Percentiles rank a stretch among this genome's conserved stretches.
These are phyloP conservation scores for Aspergillus aculeatus DNA, from an alignment of 2,329 filamentous ascomycete species.

Conservation along the genomic window DNA sequence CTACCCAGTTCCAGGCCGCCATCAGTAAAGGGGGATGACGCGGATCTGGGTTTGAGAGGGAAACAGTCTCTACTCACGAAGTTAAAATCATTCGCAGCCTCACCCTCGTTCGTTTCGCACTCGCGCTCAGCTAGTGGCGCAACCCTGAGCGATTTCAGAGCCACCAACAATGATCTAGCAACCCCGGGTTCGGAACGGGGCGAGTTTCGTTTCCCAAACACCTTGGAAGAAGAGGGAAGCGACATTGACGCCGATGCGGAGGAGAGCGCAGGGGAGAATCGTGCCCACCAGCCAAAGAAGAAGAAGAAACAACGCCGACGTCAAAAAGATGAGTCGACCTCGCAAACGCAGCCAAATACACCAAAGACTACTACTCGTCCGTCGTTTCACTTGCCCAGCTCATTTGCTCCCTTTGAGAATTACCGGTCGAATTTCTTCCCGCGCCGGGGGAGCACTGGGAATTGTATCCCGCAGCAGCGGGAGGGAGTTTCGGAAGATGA, in stretches of 20 bases:
- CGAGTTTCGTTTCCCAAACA: conserved; percentile 54
- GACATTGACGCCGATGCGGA: conserved; percentile 79
- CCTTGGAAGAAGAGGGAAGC: conserved; percentile 59
- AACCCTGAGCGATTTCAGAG: conserved; percentile 43
- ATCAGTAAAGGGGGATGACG: conserved; percentile 62
- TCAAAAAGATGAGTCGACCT: conserved; percentile 52
- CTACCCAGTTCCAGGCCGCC: conserved; percentile 58
- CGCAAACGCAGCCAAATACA: conserved; percentile 67
- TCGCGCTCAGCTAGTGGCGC: conserved; percentile 50
- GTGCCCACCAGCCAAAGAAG: conserved; percentile 56
- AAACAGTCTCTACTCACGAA: conserved; percentile 72
- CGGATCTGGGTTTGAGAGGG: conserved; percentile 59
- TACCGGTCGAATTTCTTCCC: conserved; percentile 54
- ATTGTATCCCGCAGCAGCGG: conserved; percentile 53
- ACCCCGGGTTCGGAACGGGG: conserved; percentile 52
- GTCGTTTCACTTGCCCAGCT: conserved; percentile 46
- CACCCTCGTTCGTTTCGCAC: conserved; percentile 51
- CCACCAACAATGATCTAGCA: conserved; percentile 38
- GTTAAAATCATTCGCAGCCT: conserved; percentile 69
- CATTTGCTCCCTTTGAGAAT: conserved; percentile 47
- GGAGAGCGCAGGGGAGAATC: conserved; percentile 78
- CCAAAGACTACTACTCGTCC: conserved; percentile 49
- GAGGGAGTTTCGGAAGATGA: conserved; percentile 74
- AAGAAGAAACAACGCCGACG: conserved; percentile 59
- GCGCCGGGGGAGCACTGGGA: conserved; percentile 66